phyloP scores from a whole-genome alignment of 169 alveolate species.

The Amoebophrya sp. region DNA sequence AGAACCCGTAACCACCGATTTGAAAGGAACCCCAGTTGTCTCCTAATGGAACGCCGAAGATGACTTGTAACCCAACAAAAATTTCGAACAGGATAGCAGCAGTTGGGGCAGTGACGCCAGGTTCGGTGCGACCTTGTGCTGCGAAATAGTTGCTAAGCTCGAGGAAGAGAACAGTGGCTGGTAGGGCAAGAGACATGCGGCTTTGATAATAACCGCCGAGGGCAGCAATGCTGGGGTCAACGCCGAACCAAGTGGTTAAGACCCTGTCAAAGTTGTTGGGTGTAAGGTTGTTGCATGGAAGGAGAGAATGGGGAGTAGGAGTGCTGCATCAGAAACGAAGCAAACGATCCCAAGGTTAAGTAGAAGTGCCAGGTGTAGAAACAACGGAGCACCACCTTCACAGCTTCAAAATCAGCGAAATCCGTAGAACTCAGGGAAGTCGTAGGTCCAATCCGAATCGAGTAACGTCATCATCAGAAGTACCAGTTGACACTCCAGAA shows the following conservation, averaged over 20 bases:
- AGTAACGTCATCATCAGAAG: no score
- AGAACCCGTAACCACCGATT: background rate
- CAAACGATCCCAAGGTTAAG: no score
- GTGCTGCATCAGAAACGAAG: no score
- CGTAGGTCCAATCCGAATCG: no score
- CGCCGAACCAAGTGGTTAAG: background rate
- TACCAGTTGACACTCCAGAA: background rate
- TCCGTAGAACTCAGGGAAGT: no score
- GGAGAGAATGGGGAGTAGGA: no score
- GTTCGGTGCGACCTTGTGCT: background rate
- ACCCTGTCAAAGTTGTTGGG: no score
- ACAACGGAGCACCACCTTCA: no score
- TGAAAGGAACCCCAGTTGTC: background rate
- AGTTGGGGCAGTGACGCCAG: background rate
- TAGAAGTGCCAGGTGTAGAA: no score
- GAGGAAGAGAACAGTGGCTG: background rate
- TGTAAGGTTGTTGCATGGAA: no score
- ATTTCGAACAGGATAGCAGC: background rate
- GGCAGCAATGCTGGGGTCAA: background rate
- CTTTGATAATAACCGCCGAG: constrained; percentile 14
- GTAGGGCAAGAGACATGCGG: background rate
- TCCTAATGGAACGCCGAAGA: background rate
- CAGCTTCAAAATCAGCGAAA: no score
- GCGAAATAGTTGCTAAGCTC: background rate
- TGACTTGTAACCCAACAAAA: background rate